Percentiles rank a stretch among this genome's conserved stretches.
phyloP scores from a whole-genome alignment of 2,329 filamentous ascomycete species.

The Penicillium sp. region DNA sequence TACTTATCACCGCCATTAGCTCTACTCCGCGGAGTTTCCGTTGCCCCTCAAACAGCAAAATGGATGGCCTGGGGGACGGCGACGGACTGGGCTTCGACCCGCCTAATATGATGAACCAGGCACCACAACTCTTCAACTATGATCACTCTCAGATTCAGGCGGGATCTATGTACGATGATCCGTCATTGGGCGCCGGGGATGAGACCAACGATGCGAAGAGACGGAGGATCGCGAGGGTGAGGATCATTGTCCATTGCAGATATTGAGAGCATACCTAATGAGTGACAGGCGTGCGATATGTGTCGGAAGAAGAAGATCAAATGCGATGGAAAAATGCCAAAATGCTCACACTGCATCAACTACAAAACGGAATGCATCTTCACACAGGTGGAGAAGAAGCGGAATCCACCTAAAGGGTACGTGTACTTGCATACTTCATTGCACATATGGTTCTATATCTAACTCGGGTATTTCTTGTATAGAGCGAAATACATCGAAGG shows the following conservation, averaged over 20 bases:
- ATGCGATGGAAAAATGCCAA: conserved; percentile 92
- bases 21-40: conserved; percentile 20
- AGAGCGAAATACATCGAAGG: conserved; percentile 96
- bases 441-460: conserved; percentile 6
- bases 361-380: conserved; percentile 98
- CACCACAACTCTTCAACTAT: conserved; percentile 68
- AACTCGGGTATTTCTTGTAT: conserved; percentile 37
- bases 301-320: conserved; percentile 93
- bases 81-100: conserved; percentile 45
- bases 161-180: conserved; percentile 44
- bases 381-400: conserved; percentile 98
- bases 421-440: conserved; percentile 34
- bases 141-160: conserved; percentile 58
- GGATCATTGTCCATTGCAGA: conserved; percentile 27
- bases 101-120: conserved; percentile 58
- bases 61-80: conserved; percentile 39
- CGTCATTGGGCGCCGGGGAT: conserved; percentile 44
- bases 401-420: conserved; percentile 93
- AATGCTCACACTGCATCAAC: conserved; percentile 93
- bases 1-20: conserved; percentile 15
- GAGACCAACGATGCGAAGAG: conserved; percentile 78
- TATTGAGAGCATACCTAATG: conserved; percentile 8
- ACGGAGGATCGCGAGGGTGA: conserved; percentile 80
- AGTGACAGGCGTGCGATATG: conserved; percentile 80
- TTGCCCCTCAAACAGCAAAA: conserved; percentile 17